Conservation (phyloP, 345 rosid genomes). For the Eucalyptus fibrosa region DNA sequence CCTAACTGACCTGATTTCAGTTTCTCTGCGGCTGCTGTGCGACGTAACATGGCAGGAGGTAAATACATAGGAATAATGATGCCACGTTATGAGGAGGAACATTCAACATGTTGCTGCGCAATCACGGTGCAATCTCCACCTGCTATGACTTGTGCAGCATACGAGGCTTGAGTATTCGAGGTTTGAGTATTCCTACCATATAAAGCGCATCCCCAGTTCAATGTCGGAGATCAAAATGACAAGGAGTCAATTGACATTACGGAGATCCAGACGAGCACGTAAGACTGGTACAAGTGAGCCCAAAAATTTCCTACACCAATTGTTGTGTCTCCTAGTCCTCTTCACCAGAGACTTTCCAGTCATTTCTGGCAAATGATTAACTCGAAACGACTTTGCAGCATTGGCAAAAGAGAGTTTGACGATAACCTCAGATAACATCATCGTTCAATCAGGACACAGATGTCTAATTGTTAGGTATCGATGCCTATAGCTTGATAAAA, state of each 20-base stretch:
- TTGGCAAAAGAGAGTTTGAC: no score
- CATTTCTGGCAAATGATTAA: no score
- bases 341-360: no score
- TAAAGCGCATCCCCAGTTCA: not conserved
- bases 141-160: not conserved
- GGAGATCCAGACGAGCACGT: not conserved
- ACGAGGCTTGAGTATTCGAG: not conserved
- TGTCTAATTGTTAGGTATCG: no score
- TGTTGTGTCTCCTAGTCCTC: not conserved
- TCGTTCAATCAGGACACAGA: fast-evolving
- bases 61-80: not conserved
- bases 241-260: not conserved
- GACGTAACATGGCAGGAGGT: not conserved
- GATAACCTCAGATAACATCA: no score
- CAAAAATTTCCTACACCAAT: not conserved
- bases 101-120: not conserved
- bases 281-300: not conserved
- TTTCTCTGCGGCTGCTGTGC: not conserved
- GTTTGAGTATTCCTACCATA: not conserved
- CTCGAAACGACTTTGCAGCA: fast-evolving
- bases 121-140: not conserved
- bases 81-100: not conserved
- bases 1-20: not conserved
- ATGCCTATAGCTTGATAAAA: no score
- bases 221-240: not conserved